Evolutionary conservation across 805 yeast genomes (phyloP).

Genomic region (Lipomyces chichibuensis): DNA sequence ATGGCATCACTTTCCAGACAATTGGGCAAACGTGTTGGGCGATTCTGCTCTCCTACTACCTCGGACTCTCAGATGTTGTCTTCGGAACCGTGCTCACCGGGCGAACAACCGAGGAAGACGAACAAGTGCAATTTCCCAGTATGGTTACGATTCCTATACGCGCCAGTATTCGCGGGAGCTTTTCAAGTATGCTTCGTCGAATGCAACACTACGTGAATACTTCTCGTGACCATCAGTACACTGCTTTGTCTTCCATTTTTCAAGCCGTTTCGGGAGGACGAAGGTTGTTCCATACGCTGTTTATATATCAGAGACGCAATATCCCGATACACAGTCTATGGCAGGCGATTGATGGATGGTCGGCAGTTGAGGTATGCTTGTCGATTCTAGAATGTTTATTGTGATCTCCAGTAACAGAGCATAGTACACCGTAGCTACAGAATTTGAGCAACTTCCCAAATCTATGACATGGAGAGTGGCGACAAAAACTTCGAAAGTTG

Average conservation of each 20-base stretch:
- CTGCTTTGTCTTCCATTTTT: constrained; percentile 13
- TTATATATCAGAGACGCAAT: constrained; percentile 28
- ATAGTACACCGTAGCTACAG: constrained; percentile 32
- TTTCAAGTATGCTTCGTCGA: constrained; percentile 13
- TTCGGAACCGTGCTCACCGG: constrained; percentile 38
- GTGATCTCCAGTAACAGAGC: not conserved
- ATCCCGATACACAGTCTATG: constrained; percentile 15
- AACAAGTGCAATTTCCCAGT: constrained; percentile 31
- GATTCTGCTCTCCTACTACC: constrained; percentile 25
- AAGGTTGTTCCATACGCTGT: constrained; percentile 36
- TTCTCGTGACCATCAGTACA: constrained; percentile 19
- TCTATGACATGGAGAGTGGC: constrained; percentile 29
- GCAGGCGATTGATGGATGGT: constrained; percentile 13
- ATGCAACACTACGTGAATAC: constrained; percentile 11
- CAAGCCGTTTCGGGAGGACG: constrained; percentile 14
- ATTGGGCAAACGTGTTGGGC: constrained; percentile 31
- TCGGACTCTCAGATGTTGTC: constrained; percentile 23
- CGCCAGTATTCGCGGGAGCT: constrained; percentile 11
- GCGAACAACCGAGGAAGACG: constrained; percentile 31
- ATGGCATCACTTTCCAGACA: constrained; percentile 28
- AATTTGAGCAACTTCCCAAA: constrained; percentile 18
- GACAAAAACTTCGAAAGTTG: constrained; percentile 5
- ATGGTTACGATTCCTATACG: constrained; percentile 33
- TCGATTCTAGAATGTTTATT: not conserved
- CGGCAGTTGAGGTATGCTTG: constrained; percentile 28